These are phyloP conservation scores for Aspergillus bridgeri DNA, from an alignment of 495 filamentous ascomycete genomes.

Conservation along the genomic window DNA sequence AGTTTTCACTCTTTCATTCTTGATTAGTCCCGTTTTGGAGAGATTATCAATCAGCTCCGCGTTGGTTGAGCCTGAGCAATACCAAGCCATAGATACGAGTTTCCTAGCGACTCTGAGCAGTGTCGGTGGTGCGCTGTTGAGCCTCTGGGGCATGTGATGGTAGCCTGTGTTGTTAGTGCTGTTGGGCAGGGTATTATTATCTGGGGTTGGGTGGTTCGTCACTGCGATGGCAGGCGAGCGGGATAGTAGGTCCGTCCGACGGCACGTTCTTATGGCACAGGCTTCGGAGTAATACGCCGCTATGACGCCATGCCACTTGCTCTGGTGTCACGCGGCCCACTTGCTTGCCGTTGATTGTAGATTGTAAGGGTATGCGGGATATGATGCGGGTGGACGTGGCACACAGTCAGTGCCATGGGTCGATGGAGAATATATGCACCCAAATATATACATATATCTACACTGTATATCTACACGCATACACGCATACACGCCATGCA, in stretches of 20 bases:
- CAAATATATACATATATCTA: too few relatives aligned
- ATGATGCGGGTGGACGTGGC: too few relatives aligned
- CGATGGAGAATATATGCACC: too few relatives aligned
- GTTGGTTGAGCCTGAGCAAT: slow-evolving; percentile 76
- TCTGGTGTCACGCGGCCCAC: background rate
- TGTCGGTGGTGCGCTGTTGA: background rate
- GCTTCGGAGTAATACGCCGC: background rate
- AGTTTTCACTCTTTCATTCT: slow-evolving; percentile 60
- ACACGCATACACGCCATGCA: too few relatives aligned
- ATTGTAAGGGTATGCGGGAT: too few relatives aligned
- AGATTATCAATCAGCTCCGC: slow-evolving; percentile 76
- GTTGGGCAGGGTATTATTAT: too few relatives aligned
- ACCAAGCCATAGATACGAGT: slow-evolving; percentile 78
- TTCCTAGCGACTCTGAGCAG: slow-evolving; percentile 17
- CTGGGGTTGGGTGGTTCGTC: too few relatives aligned
- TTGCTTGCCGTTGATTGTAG: too few relatives aligned
- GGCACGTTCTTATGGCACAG: background rate
- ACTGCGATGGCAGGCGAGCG: too few relatives aligned
- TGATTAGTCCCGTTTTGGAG: slow-evolving; percentile 67
- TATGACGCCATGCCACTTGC: background rate
- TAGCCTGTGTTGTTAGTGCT: background rate
- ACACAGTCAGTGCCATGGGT: too few relatives aligned
- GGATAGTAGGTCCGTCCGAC: background rate
- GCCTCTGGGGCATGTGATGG: slow-evolving; percentile 4
- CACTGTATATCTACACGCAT: too few relatives aligned